Evolutionary conservation across 2,329 filamentous ascomycete genomes (phyloP).

Genomic region (Huntiella decipiens): DNA sequence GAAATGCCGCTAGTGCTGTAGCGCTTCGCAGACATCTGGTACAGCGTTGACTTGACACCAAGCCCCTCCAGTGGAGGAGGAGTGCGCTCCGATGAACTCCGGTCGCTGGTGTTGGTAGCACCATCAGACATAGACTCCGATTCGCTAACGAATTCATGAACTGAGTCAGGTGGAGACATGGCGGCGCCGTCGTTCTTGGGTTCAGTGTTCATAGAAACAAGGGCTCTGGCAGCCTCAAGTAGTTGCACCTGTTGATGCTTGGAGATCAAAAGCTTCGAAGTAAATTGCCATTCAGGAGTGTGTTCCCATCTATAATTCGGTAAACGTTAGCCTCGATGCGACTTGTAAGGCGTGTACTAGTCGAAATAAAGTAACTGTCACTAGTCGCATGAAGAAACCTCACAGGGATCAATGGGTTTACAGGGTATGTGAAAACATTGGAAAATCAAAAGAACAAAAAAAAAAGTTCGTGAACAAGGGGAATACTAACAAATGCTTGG

Average conservation of each 20-base stretch:
- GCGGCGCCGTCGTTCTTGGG: constrained; percentile 27
- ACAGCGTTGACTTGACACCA: constrained; percentile 30
- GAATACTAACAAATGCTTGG: constrained; percentile 97
- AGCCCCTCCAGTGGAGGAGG: constrained; percentile 57
- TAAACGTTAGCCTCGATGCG: background rate
- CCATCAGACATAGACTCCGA: constrained; percentile 65
- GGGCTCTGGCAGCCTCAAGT: constrained; percentile 86
- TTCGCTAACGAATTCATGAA: constrained; percentile 56
- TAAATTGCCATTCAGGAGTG: constrained; percentile 92
- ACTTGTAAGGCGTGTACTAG: background rate
- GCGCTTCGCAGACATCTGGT: constrained; percentile 34
- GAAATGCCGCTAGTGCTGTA: constrained; percentile 44
- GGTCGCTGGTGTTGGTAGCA: constrained; percentile 64
- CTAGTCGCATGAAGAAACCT: too few relatives aligned
- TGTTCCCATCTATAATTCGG: constrained; percentile 72
- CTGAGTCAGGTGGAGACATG: constrained; percentile 43
- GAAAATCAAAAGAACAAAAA: background rate
- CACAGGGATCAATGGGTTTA: background rate
- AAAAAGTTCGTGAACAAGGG: constrained; percentile 26
- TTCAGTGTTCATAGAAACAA: constrained; percentile 65
- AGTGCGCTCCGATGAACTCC: constrained; percentile 69
- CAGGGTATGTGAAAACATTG: background rate
- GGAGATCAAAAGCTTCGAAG: constrained; percentile 92
- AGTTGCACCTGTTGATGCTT: constrained; percentile 99
- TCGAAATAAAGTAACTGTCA: too few relatives aligned